Evolutionary conservation across 345 rosid species (phyloP).

Genomic region (Eucalyptus victrix): DNA sequence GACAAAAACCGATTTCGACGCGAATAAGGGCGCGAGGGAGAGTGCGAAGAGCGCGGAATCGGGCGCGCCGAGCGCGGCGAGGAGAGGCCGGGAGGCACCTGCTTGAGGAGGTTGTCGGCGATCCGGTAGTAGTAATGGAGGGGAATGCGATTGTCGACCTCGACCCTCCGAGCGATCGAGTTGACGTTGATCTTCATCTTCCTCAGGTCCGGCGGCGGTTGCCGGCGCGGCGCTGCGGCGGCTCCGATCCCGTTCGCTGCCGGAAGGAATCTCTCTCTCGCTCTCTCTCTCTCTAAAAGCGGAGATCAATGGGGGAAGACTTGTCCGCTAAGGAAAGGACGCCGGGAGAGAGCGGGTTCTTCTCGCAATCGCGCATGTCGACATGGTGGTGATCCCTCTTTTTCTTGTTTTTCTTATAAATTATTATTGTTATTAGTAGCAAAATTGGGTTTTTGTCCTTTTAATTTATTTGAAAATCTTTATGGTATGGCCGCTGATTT

Average conservation of each 20-base stretch:
- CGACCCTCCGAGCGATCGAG: slow-evolving; percentile 47
- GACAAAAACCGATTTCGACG: neutral
- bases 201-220: neutral
- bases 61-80: neutral
- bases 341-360: neutral
- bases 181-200: slow-evolving; percentile 68
- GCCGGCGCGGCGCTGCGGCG: neutral
- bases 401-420: neutral
- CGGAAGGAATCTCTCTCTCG: neutral
- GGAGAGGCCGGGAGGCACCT: slow-evolving; percentile 23
- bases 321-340: neutral
- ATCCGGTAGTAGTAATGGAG: slow-evolving; percentile 76
- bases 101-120: slow-evolving; percentile 90
- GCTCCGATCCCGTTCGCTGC: neutral
- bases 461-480: neutral
- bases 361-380: neutral
- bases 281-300: neutral
- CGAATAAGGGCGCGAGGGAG: neutral
- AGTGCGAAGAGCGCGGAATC: neutral
- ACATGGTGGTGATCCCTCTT: neutral
- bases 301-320: neutral
- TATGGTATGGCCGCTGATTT: neutral
- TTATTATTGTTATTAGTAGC: neutral
- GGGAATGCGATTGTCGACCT: slow-evolving; percentile 79
- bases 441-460: too few species aligned